These are phyloP conservation scores for Penicillium dipodomyicola DNA, from an alignment of 495 filamentous ascomycete species.

Conservation along the genomic window DNA sequence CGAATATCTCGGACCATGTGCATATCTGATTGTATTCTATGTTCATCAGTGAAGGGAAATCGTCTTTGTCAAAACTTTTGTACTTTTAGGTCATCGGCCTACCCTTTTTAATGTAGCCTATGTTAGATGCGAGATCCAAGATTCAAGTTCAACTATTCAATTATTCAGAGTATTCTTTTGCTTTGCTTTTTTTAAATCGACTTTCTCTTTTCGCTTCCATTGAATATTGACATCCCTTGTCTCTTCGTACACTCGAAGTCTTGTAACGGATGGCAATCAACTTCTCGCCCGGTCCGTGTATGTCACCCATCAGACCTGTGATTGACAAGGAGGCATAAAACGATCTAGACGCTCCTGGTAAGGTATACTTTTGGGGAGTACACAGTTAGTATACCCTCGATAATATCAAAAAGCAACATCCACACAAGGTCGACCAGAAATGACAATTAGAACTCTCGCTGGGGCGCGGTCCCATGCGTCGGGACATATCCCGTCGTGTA, in stretches of 20 bases:
- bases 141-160: neutral
- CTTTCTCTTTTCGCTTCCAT: neutral
- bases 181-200: neutral
- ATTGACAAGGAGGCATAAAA: neutral
- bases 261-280: neutral
- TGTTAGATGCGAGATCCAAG: neutral
- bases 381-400: neutral
- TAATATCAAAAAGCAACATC: neutral
- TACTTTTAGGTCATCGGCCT: neutral
- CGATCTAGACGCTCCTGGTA: neutral
- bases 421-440: neutral
- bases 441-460: constrained; percentile 28
- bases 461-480: constrained; percentile 29
- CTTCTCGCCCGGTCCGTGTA: neutral
- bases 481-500: constrained; percentile 36
- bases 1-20: neutral
- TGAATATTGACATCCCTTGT: neutral
- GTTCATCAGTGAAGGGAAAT: neutral
- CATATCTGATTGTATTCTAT: neutral
- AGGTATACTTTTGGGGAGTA: constrained; percentile 5
- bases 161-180: neutral
- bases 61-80: neutral
- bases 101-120: neutral
- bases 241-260: neutral
- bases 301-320: neutral